Evolutionary conservation across 192 early-diverging fungal species (phyloP), one percentile per base, ranked within the genome.

Genomic region (Coemansia sp.): DNA sequence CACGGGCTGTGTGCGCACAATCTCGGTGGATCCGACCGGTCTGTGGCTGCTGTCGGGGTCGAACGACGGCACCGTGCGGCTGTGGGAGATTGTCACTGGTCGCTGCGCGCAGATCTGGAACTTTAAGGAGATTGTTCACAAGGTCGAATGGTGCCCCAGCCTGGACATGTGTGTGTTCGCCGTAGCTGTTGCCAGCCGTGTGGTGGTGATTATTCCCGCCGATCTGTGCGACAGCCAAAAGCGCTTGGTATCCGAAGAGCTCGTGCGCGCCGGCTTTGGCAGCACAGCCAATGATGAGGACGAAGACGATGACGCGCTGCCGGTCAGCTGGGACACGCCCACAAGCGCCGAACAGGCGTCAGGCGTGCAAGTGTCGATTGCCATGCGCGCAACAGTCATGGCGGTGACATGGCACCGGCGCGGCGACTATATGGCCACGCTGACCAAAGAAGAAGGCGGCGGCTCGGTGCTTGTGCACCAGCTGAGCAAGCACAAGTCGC

Each of bases 341-440:
- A 77, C 78, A 14, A 76, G 71, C 44, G 63, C 62, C 18, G 81
- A 90, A 71, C 71, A 87, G 56, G 61, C 65, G 7, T 15, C 65
- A 14, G 75, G 75, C 34, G 60, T 73, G 21, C 72, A 78, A 49
- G 67, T 90, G 1, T 55, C 70, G 38, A 56, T 89, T 17, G 51
- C 76, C 18, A 85, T 88, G 70, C 68, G 67, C 61, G 76, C 85
- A 60, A 71, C 81, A 10, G 90, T 94, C 31, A 94, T 89, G 62
- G 85, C 88, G 57, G 75, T 99, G 44, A 83, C 84, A 24, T 99
- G 97, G 97, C 97, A 99, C 76, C 83, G 92, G 55, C 95, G 91
- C 71, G 97, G 97, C 60, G 94, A 99, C 78, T 98, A 99, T 76
- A 87, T 98, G 81, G 84, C 91, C 1, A 91, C 92, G 24, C 86